Base-by-base conservation (phyloP, 164 flowering plant species). In the Cinnamomum micranthum region DNA sequence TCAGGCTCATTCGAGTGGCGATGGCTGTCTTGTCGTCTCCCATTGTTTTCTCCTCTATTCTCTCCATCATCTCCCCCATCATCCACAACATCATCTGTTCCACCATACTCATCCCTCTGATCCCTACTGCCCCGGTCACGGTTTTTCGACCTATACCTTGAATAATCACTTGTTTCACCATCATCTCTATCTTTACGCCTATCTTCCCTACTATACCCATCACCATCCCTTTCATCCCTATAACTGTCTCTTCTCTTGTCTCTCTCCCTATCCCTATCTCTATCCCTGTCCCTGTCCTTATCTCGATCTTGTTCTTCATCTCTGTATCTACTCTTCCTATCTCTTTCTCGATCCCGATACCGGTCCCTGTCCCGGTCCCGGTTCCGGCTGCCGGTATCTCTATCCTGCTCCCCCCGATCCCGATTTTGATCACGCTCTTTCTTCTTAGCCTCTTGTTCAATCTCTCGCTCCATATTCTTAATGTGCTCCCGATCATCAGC, bases 381-480 rank as follows among this genome's bases (percentile, higher is more conserved):
- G n/a, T n/a, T n/a, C n/a, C n/a, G 31, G 31, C 31, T 5, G 31
- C 31, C 33, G 33, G 4, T 0, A 31, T 31, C 33, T 31, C 33
- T 4, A 31, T 31, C 33, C 4, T 31, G 33, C 33, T 31, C 33
- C 33, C 33, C 5, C 31, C 70, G 70, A 10, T 66, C 78, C 33
- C 75, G 51, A 24, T 76, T 82, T 59, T 75, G 70, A 28, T 76
- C 74, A 20, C 65, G 67, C 66, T 50, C 81, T 76, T 73, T 69
- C 35, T 80, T 80, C 20, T 69, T 77, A 0, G 80, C 78, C 71
- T 91, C 98, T n/a, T 27, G 58, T 41, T 88, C 94, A 23, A 93
- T 85, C 70, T 95, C 95, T 76, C 68, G 83, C 85, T 91, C 94
- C 68, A 94, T 65, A 20, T 89, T 87, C 81, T 82, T 91, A 22